A percentile compares a stretch with the other conserved stretches of the same genome.
Conservation (phyloP, 169 alveolate genomes). For the Nephromyces sp. region DNA sequence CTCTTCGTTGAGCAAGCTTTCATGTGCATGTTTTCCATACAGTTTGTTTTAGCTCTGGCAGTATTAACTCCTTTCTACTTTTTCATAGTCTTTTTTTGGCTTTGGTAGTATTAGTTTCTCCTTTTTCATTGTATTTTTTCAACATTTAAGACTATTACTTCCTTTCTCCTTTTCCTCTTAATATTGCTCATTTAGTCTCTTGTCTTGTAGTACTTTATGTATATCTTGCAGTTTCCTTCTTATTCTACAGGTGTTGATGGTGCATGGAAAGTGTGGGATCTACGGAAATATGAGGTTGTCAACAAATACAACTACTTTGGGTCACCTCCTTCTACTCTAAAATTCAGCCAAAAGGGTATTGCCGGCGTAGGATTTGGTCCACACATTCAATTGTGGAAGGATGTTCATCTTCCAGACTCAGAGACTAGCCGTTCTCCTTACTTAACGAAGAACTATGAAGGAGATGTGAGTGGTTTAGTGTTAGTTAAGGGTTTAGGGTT, state of each 20-base stretch:
- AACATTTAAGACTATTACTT: too few species aligned
- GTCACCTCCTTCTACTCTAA: conserved; percentile 40
- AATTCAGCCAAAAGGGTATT: conserved; percentile 70
- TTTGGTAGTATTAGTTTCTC: too few species aligned
- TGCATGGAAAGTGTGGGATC: conserved; percentile 75
- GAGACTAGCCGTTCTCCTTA: conserved; percentile 68
- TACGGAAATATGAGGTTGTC: conserved; percentile 56
- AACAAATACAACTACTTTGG: conserved; percentile 38
- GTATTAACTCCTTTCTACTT: too few species aligned
- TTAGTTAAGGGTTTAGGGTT: neutral
- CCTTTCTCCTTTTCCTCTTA: too few species aligned
- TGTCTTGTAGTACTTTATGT: too few species aligned
- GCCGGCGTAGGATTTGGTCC: conserved; percentile 60
- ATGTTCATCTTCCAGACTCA: conserved; percentile 39
- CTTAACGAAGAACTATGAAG: conserved; percentile 59
- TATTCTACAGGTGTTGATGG: conserved; percentile 46
- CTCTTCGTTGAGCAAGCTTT: too few species aligned
- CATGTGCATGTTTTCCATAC: too few species aligned
- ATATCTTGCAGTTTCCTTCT: too few species aligned
- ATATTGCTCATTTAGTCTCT: too few species aligned
- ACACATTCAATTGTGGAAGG: conserved; percentile 75
- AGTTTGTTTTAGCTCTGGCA: too few species aligned
- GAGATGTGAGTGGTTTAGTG: conserved; percentile 7
- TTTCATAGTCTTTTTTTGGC: too few species aligned
- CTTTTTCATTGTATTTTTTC: too few species aligned